Percentiles rank a stretch among this genome's conserved stretches.
Evolutionary conservation across 1,139 yeast species (phyloP).

Genomic region (Wickerhamomyces sp.): DNA sequence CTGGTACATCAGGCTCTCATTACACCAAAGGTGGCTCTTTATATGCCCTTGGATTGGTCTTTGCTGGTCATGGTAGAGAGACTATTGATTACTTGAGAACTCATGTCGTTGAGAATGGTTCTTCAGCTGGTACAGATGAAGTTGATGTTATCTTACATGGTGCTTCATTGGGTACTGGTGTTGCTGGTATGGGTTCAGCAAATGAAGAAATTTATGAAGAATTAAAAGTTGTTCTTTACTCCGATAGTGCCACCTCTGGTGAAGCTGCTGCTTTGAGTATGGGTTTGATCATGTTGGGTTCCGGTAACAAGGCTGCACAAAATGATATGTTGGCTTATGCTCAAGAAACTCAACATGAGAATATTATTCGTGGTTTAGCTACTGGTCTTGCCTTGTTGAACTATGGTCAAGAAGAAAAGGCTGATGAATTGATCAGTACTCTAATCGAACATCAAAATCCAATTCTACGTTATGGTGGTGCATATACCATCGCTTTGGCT

Average conservation of each 20-base stretch:
- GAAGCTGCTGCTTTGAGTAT: constrained; percentile 96
- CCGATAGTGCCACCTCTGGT: constrained; percentile 92
- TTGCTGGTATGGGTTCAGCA: constrained; percentile 93
- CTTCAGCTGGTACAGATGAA: constrained; percentile 64
- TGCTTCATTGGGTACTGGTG: constrained; percentile 93
- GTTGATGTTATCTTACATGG: constrained; percentile 91
- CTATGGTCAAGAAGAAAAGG: constrained; percentile 81
- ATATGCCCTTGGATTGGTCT: constrained; percentile 88
- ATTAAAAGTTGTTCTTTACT: constrained; percentile 75
- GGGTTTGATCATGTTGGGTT: constrained; percentile 95
- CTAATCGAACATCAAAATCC: constrained; percentile 75
- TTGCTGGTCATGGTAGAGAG: constrained; percentile 95
- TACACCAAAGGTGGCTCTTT: constrained; percentile 96
- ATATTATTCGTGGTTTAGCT: constrained; percentile 86
- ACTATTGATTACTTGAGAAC: constrained; percentile 74
- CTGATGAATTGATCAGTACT: constrained; percentile 64
- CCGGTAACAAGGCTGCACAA: constrained; percentile 70
- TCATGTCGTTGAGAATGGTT: constrained; percentile 65
- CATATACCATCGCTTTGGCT: constrained; percentile 88
- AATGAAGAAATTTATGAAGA: constrained; percentile 74
- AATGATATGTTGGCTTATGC: constrained; percentile 89
- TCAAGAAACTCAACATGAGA: constrained; percentile 93
- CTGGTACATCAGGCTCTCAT: constrained; percentile 72
- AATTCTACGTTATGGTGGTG: constrained; percentile 92
- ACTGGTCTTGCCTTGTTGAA: constrained; percentile 83